Percentiles rank a stretch among this genome's conserved stretches.
These are phyloP conservation scores for Camillea tinctor DNA, from an alignment of 2,329 filamentous ascomycete genomes.

Conservation along the genomic window DNA sequence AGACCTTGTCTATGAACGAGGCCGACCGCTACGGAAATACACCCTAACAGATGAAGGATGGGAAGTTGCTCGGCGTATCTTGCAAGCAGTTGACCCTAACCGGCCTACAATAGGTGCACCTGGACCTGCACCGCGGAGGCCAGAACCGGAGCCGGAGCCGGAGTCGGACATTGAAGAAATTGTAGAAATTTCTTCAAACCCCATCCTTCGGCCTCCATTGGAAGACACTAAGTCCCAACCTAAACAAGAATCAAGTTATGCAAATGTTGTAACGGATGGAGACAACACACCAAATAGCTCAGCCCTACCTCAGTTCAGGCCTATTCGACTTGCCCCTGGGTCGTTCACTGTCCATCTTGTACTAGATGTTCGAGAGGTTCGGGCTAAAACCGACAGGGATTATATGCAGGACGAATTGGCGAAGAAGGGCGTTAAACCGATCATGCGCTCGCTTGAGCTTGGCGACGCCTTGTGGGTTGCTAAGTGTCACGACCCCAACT, in stretches of 20 bases:
- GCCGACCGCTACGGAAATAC: conserved; percentile 67
- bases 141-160: conserved; percentile 7
- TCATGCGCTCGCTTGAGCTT: conserved; percentile 67
- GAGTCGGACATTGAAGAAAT: conserved; percentile 8
- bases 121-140: conserved; percentile 14
- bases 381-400: conserved; percentile 69
- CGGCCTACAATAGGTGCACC: conserved; percentile 15
- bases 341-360: conserved; percentile 72
- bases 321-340: conserved; percentile 61
- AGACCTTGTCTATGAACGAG: conserved; percentile 70
- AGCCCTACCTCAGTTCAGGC: conserved; percentile 49
- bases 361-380: conserved; percentile 73
- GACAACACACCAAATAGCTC: conserved; percentile 22
- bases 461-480: conserved; percentile 81
- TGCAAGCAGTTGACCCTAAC: conserved; percentile 40
- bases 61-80: conserved; percentile 68
- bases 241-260: conserved; percentile 27
- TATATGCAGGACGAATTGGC: conserved; percentile 72
- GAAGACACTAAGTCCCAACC: conserved; percentile 20
- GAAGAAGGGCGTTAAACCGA: conserved; percentile 63
- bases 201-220: conserved; percentile 17
- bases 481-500: conserved; percentile 60
- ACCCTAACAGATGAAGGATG: conserved; percentile 74
- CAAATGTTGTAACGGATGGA: conserved; percentile 42
- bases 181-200: conserved; percentile 9